phyloP scores from a whole-genome alignment of 805 yeast genomes.

The Hemisphaericaspora nanyangensis region DNA sequence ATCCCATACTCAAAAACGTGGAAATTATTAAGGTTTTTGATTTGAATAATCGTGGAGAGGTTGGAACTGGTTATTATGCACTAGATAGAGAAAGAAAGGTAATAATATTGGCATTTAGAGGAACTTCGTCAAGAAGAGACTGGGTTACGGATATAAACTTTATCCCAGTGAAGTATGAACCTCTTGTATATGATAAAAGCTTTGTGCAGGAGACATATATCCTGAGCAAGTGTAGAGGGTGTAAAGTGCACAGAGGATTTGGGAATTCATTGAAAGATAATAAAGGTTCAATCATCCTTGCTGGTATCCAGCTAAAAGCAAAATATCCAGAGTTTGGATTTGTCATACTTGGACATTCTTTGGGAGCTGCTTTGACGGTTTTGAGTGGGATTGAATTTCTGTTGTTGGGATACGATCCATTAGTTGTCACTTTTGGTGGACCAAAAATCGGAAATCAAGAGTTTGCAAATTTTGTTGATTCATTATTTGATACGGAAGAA shows the following conservation, averaged over 20 bases:
- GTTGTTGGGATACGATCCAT: conserved; percentile 49
- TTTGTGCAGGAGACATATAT: conserved; percentile 6
- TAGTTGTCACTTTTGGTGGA: conserved; percentile 57
- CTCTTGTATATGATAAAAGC: conserved; percentile 18
- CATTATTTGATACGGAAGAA: conserved; percentile 36
- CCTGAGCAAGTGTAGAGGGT: conserved; percentile 39
- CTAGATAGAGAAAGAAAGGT: conserved; percentile 42
- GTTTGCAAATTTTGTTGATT: conserved; percentile 51
- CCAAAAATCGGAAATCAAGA: conserved; percentile 60
- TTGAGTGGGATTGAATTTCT: conserved; percentile 61
- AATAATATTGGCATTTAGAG: conserved; percentile 55
- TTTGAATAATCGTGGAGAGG: conserved; percentile 40
- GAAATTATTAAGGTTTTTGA: conserved; percentile 37
- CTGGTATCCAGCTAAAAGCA: conserved; percentile 28
- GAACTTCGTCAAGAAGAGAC: conserved; percentile 58
- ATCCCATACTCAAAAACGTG: conserved; percentile 18
- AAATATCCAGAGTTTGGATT: conserved; percentile 47
- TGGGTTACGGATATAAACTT: conserved; percentile 58
- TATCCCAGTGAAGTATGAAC: conserved; percentile 44
- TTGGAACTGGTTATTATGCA: conserved; percentile 54
- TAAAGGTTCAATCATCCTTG: conserved; percentile 32
- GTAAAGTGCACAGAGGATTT: conserved; percentile 67
- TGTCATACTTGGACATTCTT: conserved; percentile 66
- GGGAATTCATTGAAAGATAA: conserved; percentile 42
- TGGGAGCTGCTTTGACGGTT: conserved; percentile 70